Conservation (phyloP, 2,329 filamentous ascomycete species). For the Scolecobasidium constrictum region DNA sequence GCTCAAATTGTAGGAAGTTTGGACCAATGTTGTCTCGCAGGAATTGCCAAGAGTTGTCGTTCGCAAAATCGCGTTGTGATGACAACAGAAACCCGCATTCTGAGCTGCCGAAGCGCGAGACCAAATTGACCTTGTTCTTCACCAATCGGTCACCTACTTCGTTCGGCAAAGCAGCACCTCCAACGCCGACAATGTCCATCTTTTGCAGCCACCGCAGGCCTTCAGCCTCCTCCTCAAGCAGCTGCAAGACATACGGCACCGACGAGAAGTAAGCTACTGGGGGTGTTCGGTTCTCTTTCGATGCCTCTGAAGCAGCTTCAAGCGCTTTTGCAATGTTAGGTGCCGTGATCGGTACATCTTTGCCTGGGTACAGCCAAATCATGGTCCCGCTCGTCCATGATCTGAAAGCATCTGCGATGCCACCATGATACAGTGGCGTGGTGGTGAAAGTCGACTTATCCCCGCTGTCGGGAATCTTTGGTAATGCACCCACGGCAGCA, state of each 20-base stretch:
- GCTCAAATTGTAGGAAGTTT: conserved; percentile 34
- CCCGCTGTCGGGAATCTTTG: conserved; percentile 20
- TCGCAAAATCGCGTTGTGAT: conserved; percentile 44
- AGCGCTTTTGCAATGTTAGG: conserved; percentile 41
- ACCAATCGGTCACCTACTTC: conserved; percentile 45
- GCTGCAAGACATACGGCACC: conserved; percentile 56
- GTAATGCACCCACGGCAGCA: conserved; percentile 44
- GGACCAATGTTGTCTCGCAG: conserved; percentile 37
- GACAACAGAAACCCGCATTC: conserved; percentile 57
- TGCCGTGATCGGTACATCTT: conserved; percentile 44
- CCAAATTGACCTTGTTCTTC: conserved; percentile 41
- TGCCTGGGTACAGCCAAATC: conserved; percentile 53
- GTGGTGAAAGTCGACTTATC: conserved; percentile 48
- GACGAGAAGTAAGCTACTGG: conserved; percentile 47
- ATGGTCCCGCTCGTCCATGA: conserved; percentile 49
- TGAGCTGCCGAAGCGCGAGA: conserved; percentile 54
- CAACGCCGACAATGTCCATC: conserved; percentile 45
- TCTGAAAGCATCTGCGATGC: conserved; percentile 50
- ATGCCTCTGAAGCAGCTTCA: conserved; percentile 20
- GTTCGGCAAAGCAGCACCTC: conserved; percentile 49
- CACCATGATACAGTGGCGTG: conserved; percentile 56
- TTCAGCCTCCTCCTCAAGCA: conserved; percentile 46
- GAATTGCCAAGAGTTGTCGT: conserved; percentile 51
- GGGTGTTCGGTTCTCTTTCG: conserved; percentile 15
- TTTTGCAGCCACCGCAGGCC: conserved; percentile 38